Evolutionary conservation across 75 land plant genomes (phyloP).

Genomic region (Cunninghamia lanceolata): DNA sequence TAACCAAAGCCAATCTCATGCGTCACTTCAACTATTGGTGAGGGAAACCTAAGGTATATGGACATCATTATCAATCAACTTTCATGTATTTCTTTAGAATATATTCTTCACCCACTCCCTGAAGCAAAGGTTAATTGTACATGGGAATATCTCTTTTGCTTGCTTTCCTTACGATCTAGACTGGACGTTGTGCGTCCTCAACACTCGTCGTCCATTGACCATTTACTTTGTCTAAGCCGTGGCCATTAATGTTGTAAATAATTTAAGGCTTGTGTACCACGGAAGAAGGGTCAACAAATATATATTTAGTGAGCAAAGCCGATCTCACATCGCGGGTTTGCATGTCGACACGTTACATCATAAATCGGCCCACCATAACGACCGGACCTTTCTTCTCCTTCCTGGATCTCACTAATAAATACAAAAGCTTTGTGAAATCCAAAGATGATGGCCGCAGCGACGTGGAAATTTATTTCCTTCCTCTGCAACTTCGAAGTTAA

Average conservation of each 20-base stretch:
- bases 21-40: too few species aligned
- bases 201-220: background rate
- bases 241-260: too few species aligned
- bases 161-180: background rate
- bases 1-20: too few species aligned
- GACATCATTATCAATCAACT: background rate
- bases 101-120: background rate
- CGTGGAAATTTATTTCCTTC: background rate
- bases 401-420: background rate
- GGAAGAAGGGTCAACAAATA: background rate
- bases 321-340: too few species aligned
- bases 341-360: too few species aligned
- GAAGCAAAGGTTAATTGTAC: background rate
- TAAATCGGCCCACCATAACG: background rate
- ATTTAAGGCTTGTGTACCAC: background rate
- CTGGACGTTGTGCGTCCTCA: too few species aligned
- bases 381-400: background rate
- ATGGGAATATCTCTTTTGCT: background rate
- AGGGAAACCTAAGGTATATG: too few species aligned
- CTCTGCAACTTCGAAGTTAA: background rate
- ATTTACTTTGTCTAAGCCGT: too few species aligned
- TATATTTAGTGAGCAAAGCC: too few species aligned
- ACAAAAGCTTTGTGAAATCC: background rate
- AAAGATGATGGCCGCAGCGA: background rate
- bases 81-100: background rate